phyloP scores from a whole-genome alignment of 1,139 yeast genomes.

The Candida sp. region DNA sequence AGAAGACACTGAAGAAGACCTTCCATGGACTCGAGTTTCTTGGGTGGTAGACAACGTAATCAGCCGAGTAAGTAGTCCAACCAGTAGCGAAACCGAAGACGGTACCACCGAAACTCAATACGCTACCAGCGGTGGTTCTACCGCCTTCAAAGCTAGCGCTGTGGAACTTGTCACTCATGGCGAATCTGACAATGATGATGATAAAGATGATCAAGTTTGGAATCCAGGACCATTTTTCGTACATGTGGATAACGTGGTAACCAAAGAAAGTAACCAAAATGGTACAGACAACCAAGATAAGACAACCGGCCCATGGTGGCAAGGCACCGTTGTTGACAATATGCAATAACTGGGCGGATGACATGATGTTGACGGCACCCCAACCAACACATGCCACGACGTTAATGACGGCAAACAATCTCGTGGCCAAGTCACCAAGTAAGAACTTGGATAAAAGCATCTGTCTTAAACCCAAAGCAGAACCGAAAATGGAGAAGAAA shows the following conservation, averaged over 20 bases:
- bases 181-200: conserved; percentile 78
- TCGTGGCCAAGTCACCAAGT: conserved; percentile 75
- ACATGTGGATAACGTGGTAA: conserved; percentile 77
- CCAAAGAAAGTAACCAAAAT: conserved; percentile 85
- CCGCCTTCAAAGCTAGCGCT: conserved; percentile 55
- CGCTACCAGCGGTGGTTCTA: conserved; percentile 69
- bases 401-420: conserved; percentile 80
- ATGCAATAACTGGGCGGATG: conserved; percentile 84
- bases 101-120: conserved; percentile 85
- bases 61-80: conserved; percentile 94
- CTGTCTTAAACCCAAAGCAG: conserved; percentile 86
- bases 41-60: conserved; percentile 87
- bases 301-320: conserved; percentile 93
- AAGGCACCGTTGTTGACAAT: conserved; percentile 71
- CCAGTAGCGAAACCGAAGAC: conserved; percentile 93
- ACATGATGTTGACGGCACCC: conserved; percentile 94
- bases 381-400: conserved; percentile 92
- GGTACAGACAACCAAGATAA: conserved; percentile 72
- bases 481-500: conserved; percentile 82
- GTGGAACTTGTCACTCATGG: conserved; percentile 64
- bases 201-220: conserved; percentile 78
- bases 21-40: conserved; percentile 58
- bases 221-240: conserved; percentile 90
- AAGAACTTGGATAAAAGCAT: conserved; percentile 82
- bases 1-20: conserved; percentile 65